phyloP scores from a whole-genome alignment of 1,284 basidiomycete species.

The Sphaerobolus stellatus region DNA sequence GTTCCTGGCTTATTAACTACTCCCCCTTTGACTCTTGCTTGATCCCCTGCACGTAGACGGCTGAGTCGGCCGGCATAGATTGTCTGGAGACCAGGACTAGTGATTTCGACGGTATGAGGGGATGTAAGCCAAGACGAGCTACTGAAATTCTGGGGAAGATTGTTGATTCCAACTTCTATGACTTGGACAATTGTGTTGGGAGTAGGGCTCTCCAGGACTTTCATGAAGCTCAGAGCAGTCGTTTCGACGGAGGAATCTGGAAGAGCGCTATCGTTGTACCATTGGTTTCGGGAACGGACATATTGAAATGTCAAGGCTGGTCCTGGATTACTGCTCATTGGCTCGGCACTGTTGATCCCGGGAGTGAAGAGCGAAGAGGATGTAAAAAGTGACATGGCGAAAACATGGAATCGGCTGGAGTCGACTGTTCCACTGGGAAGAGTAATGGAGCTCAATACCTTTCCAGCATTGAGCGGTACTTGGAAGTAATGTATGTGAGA shows the following conservation, averaged over 20 bases:
- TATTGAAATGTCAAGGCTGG: conserved; percentile 8
- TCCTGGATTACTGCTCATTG: not conserved
- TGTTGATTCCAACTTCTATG: conserved; percentile 27
- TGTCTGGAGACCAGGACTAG: conserved; percentile 22
- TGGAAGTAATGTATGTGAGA: conserved; percentile 19
- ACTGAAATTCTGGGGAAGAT: conserved; percentile 20
- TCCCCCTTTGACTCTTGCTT: conserved; percentile 26
- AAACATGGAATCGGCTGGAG: conserved; percentile 27
- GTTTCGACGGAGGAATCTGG: conserved; percentile 6
- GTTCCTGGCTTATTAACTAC: conserved; percentile 35
- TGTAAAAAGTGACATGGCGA: conserved; percentile 27
- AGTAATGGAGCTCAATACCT: conserved; percentile 1
- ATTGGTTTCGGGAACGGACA: conserved; percentile 10
- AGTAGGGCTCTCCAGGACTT: conserved; percentile 25
- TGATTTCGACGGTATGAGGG: conserved; percentile 16
- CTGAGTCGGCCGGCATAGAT: conserved; percentile 24
- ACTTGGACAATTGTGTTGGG: conserved; percentile 20
- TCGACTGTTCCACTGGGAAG: conserved; percentile 9
- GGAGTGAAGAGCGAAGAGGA: not conserved
- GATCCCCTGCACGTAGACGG: conserved; percentile 27
- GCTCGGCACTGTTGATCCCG: not conserved
- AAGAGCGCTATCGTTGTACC: conserved; percentile 11
- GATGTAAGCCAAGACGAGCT: conserved; percentile 21
- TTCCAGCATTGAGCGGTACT: conserved; percentile 12
- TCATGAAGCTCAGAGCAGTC: conserved; percentile 21